These are phyloP conservation scores for Cicer arietinum DNA, from an alignment of 306 rosid species.

Conservation along the genomic window DNA sequence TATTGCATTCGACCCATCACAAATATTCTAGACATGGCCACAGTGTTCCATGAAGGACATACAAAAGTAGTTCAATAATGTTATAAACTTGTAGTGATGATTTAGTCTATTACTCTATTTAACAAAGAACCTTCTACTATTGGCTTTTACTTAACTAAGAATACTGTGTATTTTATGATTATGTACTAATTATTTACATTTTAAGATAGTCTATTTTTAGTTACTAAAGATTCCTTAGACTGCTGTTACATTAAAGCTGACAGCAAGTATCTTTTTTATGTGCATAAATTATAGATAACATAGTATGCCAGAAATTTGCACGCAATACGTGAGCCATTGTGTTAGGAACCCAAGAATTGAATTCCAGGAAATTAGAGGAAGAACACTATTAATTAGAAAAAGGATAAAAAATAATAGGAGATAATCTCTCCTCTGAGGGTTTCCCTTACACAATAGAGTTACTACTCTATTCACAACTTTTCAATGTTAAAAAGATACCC, in stretches of 20 bases:
- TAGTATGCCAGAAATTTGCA: slow-evolving; percentile 5
- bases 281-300: neutral
- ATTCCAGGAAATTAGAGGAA: too few species aligned
- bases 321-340: neutral
- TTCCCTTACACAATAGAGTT: too few species aligned
- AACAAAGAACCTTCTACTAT: neutral
- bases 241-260: slow-evolving; percentile 2
- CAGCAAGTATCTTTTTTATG: neutral
- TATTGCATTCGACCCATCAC: neutral
- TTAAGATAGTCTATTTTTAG: neutral
- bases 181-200: neutral
- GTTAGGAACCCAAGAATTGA: too few species aligned
- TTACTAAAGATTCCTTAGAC: neutral
- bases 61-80: neutral
- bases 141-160: neutral
- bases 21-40: neutral
- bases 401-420: too few species aligned
- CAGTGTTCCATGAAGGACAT: neutral
- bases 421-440: too few species aligned
- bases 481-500: too few species aligned
- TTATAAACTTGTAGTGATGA: neutral
- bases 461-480: too few species aligned
- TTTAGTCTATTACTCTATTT: neutral
- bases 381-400: too few species aligned
- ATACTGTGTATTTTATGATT: slow-evolving; percentile 7